Evolutionary conservation across 164 flowering plant genomes (phyloP), one percentile per base, ranked within the genome.

Genomic region (Brasenia schreberi): DNA sequence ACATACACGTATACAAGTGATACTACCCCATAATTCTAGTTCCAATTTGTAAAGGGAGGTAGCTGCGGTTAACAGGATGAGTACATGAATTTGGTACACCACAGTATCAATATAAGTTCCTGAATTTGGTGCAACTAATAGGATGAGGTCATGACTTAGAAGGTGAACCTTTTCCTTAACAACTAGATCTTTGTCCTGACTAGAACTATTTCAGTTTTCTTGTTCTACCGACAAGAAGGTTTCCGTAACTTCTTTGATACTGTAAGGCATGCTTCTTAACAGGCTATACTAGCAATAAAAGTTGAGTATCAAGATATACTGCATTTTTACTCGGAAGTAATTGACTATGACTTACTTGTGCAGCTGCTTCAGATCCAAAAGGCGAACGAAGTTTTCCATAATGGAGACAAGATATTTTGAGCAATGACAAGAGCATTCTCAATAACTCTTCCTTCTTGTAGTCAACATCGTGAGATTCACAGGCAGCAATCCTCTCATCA

Each of bases 311-410:
- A 33, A 33, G 39, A 14, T 49, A 14, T 49, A 14, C 0, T 2
- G 56, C 10, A 9, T 49, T 14, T 49, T 49, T 49, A n/a, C 19
- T 56, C 0, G 19, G 49, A 43, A 16, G 56, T 44, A 61, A 7
- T 53, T 2, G 5, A 49, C 16, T 49, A 49, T 49, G 56, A 49
- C 67, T 74, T 82, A 92, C 99, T 92, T 77, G 88, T 67, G 71
- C 64, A 1, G 78, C 67, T n/a, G 74, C 62, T 58, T 92, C 97
- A 61, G 83, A 70, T 19, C 99, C 97, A 81, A 90, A 88, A 78
- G 97, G 91, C 68, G 97, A 87, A 42, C 99, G 87, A 61, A 95
- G 88, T 77, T 88, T 90, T 62, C 99, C 99, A 80, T 92, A 90
- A 78, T 92, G 84, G 76, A 92, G 99, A 71, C 84, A 87, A 43